Conservation (phyloP, 2,329 filamentous ascomycete genomes). For the Diaporthe humulicola region DNA sequence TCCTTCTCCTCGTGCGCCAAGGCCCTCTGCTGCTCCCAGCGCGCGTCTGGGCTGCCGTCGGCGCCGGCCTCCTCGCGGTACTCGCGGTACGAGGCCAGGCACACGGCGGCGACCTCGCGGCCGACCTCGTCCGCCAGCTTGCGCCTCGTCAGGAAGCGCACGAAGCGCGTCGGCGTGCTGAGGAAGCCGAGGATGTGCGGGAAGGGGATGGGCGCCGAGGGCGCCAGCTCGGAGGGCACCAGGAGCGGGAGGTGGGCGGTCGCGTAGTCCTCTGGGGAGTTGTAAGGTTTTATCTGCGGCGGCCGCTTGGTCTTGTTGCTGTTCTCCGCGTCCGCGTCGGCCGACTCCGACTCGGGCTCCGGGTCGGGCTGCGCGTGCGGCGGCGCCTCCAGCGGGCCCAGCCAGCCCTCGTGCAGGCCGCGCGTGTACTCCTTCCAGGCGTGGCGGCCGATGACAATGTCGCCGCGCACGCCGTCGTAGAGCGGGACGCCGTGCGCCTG, state of each 20-base stretch:
- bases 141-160: slow-evolving; percentile 88
- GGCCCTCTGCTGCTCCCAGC: slow-evolving; percentile 72
- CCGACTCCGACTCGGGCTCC: slow-evolving; percentile 43
- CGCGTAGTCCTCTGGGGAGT: slow-evolving; percentile 79
- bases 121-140: slow-evolving; percentile 89
- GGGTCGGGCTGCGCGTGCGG: slow-evolving; percentile 48
- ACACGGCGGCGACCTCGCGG: slow-evolving; percentile 86
- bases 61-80: slow-evolving; percentile 55
- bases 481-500: slow-evolving; percentile 76
- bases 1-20: slow-evolving; percentile 81
- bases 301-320: slow-evolving; percentile 67
- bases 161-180: slow-evolving; percentile 88
- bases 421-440: slow-evolving; percentile 98
- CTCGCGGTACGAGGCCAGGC: slow-evolving; percentile 72
- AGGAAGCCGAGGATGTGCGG: slow-evolving; percentile 94
- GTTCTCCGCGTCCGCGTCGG: slow-evolving; percentile 52
- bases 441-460: slow-evolving; percentile 90
- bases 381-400: slow-evolving; percentile 83
- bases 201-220: slow-evolving; percentile 79
- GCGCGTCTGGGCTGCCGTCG: slow-evolving; percentile 47
- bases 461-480: slow-evolving; percentile 82
- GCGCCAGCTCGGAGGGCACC: slow-evolving; percentile 79
- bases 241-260: slow-evolving; percentile 73
- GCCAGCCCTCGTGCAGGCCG: slow-evolving; percentile 95
- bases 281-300: slow-evolving; percentile 79